These are phyloP conservation scores for Suillus weaverae DNA, from an alignment of 768 basidiomycete genomes.

Conservation along the genomic window DNA sequence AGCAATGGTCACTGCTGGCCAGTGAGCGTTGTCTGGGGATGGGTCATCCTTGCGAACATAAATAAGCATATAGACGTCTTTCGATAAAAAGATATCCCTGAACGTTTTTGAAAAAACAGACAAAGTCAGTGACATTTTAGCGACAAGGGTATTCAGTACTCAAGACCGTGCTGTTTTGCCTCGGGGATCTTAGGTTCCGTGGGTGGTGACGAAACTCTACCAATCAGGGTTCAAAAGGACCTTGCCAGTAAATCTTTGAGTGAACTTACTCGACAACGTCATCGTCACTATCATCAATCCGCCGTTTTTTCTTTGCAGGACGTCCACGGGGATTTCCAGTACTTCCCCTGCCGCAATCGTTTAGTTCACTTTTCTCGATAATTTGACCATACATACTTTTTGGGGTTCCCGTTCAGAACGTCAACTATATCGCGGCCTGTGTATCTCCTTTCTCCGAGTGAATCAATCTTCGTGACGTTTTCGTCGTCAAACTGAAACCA, in stretches of 20 bases:
- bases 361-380: neutral
- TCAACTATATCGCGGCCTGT: slow-evolving; percentile 31
- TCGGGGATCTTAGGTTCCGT: slow-evolving; percentile 22
- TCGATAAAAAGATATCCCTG: slow-evolving; percentile 61
- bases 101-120: slow-evolving; percentile 16
- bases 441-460: slow-evolving; percentile 48
- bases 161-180: slow-evolving; percentile 3
- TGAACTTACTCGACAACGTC: slow-evolving; percentile 38
- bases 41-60: slow-evolving; percentile 56
- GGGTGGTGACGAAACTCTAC: slow-evolving; percentile 18
- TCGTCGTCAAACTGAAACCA: slow-evolving; percentile 98
- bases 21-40: slow-evolving; percentile 12
- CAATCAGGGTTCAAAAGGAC: slow-evolving; percentile 10
- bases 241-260: slow-evolving; percentile 13
- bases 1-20: slow-evolving; percentile 19
- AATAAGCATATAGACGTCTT: slow-evolving; percentile 94
- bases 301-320: slow-evolving; percentile 50
- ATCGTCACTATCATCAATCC: slow-evolving; percentile 62
- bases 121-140: slow-evolving; percentile 37
- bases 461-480: slow-evolving; percentile 61
- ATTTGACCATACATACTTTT: slow-evolving; percentile 30
- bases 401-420: slow-evolving; percentile 24
- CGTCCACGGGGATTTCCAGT: slow-evolving; percentile 37
- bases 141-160: slow-evolving; percentile 54
- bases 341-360: slow-evolving; percentile 19